Evolutionary conservation across 2,329 filamentous ascomycete genomes (phyloP).

Genomic region (Diaporthe capsici): DNA sequence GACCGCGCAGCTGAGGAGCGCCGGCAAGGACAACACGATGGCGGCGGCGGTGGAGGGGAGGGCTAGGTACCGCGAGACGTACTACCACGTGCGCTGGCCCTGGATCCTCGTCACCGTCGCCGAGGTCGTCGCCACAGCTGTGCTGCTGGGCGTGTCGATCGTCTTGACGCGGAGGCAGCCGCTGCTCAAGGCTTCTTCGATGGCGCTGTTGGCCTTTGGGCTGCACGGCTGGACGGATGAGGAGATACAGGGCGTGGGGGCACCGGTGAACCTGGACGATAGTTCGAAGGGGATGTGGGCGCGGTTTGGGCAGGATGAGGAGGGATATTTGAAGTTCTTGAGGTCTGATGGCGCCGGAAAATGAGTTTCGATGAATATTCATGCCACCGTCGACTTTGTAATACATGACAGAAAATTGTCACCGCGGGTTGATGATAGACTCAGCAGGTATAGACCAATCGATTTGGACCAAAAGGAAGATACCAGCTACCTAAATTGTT

Average conservation of each 20-base stretch:
- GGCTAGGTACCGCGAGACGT: not conserved
- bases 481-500: too few relatives aligned
- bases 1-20: slow-evolving; percentile 1
- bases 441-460: too few relatives aligned
- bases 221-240: slow-evolving; percentile 1
- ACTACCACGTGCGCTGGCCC: slow-evolving; percentile 4
- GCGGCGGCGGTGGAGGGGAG: not conserved
- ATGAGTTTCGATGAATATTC: not conserved
- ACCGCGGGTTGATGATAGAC: too few relatives aligned
- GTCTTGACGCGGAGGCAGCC: slow-evolving; percentile 2
- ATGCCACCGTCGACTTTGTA: too few relatives aligned
- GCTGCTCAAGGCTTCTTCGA: not conserved
- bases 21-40: not conserved
- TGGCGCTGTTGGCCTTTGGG: not conserved
- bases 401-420: too few relatives aligned
- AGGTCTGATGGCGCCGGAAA: not conserved
- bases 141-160: not conserved
- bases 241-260: not conserved
- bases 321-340: slow-evolving; percentile 3
- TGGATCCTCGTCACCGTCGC: not conserved
- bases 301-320: not conserved
- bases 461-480: too few relatives aligned
- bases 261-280: not conserved
- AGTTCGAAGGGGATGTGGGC: not conserved
- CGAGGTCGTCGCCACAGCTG: slow-evolving; percentile 1